Conservation (phyloP, 2,329 filamentous ascomycete genomes). For the Neopestalotiopsis clavispora region DNA sequence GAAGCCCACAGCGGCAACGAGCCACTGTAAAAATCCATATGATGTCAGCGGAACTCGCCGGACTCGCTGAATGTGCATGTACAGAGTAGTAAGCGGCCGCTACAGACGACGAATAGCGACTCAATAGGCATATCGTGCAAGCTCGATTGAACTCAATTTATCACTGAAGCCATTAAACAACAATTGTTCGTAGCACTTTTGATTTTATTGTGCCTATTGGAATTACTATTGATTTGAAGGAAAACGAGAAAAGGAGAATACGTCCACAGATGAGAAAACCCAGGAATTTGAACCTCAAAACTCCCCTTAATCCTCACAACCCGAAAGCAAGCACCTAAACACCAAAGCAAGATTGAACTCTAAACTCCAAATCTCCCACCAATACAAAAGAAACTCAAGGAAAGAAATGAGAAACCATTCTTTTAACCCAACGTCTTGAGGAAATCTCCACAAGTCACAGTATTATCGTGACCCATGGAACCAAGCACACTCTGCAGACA, state of each 20-base stretch:
- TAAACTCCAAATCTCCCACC: neutral
- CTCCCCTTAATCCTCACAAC: neutral
- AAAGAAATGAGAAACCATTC: too few relatives aligned
- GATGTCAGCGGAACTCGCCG: neutral
- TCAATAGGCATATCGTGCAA: too few relatives aligned
- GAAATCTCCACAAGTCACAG: conserved; percentile 8
- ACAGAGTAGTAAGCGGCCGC: too few relatives aligned
- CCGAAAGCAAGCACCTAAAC: neutral
- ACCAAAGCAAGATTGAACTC: neutral
- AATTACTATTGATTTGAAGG: neutral
- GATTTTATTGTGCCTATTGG: neutral
- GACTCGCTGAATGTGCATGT: neutral
- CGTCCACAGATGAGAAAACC: neutral
- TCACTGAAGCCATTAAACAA: too few relatives aligned
- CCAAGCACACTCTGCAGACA: conserved; percentile 13
- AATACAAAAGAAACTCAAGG: neutral
- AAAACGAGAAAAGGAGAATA: neutral
- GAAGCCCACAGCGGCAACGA: neutral
- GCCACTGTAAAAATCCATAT: neutral
- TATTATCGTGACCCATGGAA: conserved; percentile 6
- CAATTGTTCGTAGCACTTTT: neutral
- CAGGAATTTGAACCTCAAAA: neutral
- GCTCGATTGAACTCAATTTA: too few relatives aligned
- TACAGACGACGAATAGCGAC: too few relatives aligned
- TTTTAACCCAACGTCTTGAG: neutral